These are phyloP conservation scores for Hortiboletus flavorubellus DNA, from an alignment of 768 basidiomycete genomes.

Conservation along the genomic window DNA sequence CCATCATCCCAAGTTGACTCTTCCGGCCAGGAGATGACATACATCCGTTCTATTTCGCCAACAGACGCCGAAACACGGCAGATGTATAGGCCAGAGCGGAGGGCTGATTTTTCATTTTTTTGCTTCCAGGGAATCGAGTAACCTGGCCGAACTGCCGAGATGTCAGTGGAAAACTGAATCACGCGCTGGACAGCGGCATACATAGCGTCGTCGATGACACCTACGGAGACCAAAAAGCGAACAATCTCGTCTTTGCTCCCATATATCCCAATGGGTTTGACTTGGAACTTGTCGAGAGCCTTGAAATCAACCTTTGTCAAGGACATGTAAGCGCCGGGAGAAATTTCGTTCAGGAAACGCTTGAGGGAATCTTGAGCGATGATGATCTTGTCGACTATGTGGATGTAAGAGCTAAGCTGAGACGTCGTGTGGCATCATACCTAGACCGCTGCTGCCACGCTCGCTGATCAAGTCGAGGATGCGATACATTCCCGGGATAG, in stretches of 20 bases:
- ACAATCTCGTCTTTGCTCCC: constrained; percentile 52
- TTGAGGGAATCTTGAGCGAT: constrained; percentile 52
- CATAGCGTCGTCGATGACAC: constrained; percentile 37
- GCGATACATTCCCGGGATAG: constrained; percentile 46
- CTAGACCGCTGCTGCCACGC: constrained; percentile 47
- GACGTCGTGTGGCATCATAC: constrained; percentile 28
- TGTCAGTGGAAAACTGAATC: not conserved
- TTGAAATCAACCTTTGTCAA: constrained; percentile 58
- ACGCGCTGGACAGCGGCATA: constrained; percentile 26
- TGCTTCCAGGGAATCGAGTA: constrained; percentile 4
- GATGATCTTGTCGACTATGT: constrained; percentile 59
- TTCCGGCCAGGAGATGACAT: constrained; percentile 62
- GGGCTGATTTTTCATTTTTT: constrained; percentile 13
- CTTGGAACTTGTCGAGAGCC: constrained; percentile 40
- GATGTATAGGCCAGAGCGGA: constrained; percentile 53
- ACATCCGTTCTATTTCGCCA: constrained; percentile 27
- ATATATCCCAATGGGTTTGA: constrained; percentile 55
- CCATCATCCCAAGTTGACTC: constrained; percentile 55
- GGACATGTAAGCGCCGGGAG: constrained; percentile 51
- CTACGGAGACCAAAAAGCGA: constrained; percentile 40
- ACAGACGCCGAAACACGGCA: constrained; percentile 23
- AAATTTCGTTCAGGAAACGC: constrained; percentile 44
- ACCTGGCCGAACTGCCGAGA: constrained; percentile 9
- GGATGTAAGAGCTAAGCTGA: not conserved
- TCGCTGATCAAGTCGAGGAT: constrained; percentile 54